Evolutionary conservation across 73 alveolate genomes (phyloP).

Genomic region (Symbiodinium pilosum): DNA sequence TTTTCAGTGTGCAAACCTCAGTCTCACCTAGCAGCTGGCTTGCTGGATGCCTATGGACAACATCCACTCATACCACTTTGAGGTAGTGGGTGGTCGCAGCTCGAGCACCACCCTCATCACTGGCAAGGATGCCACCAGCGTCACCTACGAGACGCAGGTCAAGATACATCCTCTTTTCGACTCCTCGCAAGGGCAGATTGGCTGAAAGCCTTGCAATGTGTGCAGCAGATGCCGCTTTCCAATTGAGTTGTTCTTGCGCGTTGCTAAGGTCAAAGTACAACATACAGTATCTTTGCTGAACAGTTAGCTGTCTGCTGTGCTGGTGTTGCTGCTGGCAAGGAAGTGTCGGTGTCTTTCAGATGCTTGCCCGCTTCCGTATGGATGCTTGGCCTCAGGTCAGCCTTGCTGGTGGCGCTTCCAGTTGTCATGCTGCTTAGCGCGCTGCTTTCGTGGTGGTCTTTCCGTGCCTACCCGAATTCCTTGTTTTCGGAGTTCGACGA

Average conservation of each 20-base stretch:
- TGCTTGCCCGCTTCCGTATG: neutral
- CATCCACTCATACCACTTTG: neutral
- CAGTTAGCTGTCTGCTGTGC: neutral
- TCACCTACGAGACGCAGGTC: constrained; percentile 67
- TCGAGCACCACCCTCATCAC: constrained; percentile 51
- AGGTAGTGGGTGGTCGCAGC: constrained; percentile 90
- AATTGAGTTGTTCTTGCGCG: neutral
- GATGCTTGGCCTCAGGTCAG: constrained; percentile 48
- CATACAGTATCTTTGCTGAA: constrained; percentile 39
- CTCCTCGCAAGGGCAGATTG: constrained; percentile 42
- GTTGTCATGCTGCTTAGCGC: constrained; percentile 72
- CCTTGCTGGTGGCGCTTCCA: constrained; percentile 60
- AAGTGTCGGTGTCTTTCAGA: neutral
- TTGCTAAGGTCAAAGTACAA: constrained; percentile 45
- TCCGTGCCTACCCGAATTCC: constrained; percentile 60
- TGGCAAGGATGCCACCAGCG: constrained; percentile 17
- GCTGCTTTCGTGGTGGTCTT: constrained; percentile 76
- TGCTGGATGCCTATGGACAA: too few relatives aligned
- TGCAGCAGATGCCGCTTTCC: neutral
- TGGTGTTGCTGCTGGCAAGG: too few relatives aligned
- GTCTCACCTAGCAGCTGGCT: neutral
- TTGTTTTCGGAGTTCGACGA: constrained; percentile 62
- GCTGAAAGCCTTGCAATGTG: neutral
- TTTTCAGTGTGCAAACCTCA: constrained; percentile 53
- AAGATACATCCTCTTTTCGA: constrained; percentile 73